Evolutionary conservation across 108 stramenopile species (phyloP).

Genomic region (Mayamaea pseudoterrestris): DNA sequence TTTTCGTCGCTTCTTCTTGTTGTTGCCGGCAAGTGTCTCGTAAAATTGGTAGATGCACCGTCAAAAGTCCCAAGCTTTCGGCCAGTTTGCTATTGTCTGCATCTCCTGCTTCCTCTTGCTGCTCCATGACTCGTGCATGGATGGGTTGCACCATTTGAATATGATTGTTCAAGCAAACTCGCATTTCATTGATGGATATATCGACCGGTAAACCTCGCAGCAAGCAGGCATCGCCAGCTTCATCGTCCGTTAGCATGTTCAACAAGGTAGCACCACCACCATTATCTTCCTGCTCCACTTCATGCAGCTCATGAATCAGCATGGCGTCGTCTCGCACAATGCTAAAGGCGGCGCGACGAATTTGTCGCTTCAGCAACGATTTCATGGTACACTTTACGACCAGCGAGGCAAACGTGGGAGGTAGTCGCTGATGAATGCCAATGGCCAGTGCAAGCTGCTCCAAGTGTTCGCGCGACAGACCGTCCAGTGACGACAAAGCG

Average conservation of each 20-base stretch:
- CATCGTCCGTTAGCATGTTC: constrained; percentile 15
- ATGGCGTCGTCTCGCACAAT: constrained; percentile 8
- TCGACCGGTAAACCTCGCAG: constrained; percentile 13
- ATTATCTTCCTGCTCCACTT: background rate
- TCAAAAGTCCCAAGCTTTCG: constrained; percentile 9
- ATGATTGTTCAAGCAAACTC: constrained; percentile 15
- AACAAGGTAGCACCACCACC: too few species aligned
- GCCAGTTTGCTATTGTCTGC: background rate
- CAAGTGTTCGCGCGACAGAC: background rate
- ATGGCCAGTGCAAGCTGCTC: background rate
- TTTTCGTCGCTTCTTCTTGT: background rate
- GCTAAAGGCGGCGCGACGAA: background rate
- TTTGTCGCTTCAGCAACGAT: background rate
- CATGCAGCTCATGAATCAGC: constrained; percentile 8
- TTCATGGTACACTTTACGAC: background rate
- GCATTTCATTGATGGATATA: constrained; percentile 2
- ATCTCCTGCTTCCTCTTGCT: too few species aligned
- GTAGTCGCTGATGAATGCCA: constrained; percentile 1
- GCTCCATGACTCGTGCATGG: too few species aligned
- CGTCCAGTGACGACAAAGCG: background rate
- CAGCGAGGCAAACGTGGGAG: background rate
- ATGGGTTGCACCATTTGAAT: constrained; percentile 7
- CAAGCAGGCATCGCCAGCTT: constrained; percentile 14
- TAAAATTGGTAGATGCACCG: constrained; percentile 11
- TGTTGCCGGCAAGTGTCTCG: constrained; percentile 2